These are phyloP conservation scores for Fragilaria crotonensis DNA, from an alignment of 108 stramenopile species.

Conservation along the genomic window DNA sequence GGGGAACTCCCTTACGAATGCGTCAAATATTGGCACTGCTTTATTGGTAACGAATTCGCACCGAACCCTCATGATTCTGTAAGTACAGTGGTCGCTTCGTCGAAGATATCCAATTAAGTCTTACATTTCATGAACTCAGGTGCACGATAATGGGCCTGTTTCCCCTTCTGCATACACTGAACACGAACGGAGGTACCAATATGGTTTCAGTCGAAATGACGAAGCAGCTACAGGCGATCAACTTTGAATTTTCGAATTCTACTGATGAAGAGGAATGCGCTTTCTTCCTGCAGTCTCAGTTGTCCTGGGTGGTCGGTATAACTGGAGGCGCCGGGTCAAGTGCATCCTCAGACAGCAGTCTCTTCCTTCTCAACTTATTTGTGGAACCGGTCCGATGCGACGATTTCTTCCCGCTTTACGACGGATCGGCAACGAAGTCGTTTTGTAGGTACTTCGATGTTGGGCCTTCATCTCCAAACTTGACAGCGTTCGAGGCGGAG, in stretches of 20 bases:
- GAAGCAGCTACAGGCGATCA: slow-evolving; percentile 20
- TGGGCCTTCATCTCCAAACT: not conserved
- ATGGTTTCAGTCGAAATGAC: slow-evolving; percentile 10
- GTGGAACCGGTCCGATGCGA: slow-evolving; percentile 24
- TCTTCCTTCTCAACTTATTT: slow-evolving; percentile 14
- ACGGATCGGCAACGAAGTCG: not conserved
- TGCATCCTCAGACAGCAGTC: slow-evolving; percentile 3
- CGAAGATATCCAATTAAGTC: not conserved
- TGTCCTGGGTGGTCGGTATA: slow-evolving; percentile 18
- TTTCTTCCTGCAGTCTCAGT: slow-evolving; percentile 14
- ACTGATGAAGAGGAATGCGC: slow-evolving; percentile 18
- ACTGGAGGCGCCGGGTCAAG: slow-evolving; percentile 1
- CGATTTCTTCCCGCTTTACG: slow-evolving; percentile 4
- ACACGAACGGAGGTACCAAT: slow-evolving; percentile 16
- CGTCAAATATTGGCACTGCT: slow-evolving; percentile 75
- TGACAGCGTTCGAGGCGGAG: not conserved
- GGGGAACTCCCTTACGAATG: slow-evolving; percentile 26
- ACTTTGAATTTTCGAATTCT: slow-evolving; percentile 12
- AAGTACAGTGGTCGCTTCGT: slow-evolving; percentile 4
- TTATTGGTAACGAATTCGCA: slow-evolving; percentile 68
- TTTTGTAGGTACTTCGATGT: slow-evolving; percentile 1
- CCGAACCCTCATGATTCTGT: slow-evolving; percentile 52
- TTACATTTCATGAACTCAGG: not conserved
- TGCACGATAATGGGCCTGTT: slow-evolving; percentile 20
- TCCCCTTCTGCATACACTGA: slow-evolving; percentile 28